A percentile compares a stretch with the other conserved stretches of the same genome.
These are phyloP conservation scores for Salix arbutifolia DNA, from an alignment of 345 rosid genomes.

Conservation along the genomic window DNA sequence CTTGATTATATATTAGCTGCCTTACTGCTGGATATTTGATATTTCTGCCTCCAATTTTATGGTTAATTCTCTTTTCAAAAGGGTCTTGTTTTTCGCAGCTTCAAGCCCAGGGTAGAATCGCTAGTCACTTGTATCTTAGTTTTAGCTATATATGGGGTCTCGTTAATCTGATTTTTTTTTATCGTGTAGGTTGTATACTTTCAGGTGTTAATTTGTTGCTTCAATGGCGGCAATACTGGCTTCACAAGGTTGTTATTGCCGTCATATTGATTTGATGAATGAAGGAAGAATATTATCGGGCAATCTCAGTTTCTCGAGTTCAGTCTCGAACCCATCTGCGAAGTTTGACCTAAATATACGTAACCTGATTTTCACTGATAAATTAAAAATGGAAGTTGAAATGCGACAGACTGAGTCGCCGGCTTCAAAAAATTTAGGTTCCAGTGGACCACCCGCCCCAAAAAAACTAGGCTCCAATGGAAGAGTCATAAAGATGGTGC, in stretches of 20 bases:
- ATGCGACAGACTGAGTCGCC: conserved; percentile 58
- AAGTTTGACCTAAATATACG: conserved; percentile 35
- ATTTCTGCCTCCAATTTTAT: too few relatives aligned
- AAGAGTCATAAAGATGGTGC: conserved; percentile 70
- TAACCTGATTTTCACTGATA: conserved; percentile 12
- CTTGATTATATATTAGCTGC: too few relatives aligned
- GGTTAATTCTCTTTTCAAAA: too few relatives aligned
- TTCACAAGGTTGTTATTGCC: conserved; percentile 62
- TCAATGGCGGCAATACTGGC: conserved; percentile 74
- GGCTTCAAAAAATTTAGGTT: conserved; percentile 34
- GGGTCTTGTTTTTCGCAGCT: background rate
- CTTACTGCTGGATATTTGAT: too few relatives aligned
- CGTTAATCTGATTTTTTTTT: background rate
- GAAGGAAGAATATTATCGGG: conserved; percentile 41
- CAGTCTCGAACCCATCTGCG: conserved; percentile 29
- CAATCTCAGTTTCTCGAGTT: conserved; percentile 49
- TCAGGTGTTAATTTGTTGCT: conserved; percentile 23
- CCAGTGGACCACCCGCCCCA: conserved; percentile 27
- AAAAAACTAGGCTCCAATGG: conserved; percentile 48
- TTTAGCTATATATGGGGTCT: background rate
- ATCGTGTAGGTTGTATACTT: background rate
- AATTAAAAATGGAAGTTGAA: conserved; percentile 40
- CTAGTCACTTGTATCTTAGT: background rate
- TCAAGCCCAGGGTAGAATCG: background rate
- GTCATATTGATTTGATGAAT: conserved; percentile 23